A percentile compares a stretch with the other conserved stretches of the same genome.
These are phyloP conservation scores for Coemansia guatemalensis DNA, from an alignment of 192 early-diverging fungal genomes.

Conservation along the genomic window DNA sequence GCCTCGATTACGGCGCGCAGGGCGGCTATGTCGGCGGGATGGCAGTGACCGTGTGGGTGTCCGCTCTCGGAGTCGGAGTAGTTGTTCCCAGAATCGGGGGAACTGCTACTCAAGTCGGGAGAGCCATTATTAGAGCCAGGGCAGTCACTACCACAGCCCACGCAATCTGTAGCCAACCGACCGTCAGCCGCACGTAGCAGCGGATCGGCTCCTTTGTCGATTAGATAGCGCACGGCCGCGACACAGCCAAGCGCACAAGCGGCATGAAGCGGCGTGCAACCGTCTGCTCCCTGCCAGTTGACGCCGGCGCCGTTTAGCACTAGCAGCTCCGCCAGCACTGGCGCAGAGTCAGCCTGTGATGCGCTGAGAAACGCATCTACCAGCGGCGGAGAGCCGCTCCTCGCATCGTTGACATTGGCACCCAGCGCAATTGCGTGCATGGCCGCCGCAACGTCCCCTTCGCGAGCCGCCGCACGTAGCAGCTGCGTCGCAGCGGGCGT, in stretches of 20 bases:
- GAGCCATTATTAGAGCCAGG: no score
- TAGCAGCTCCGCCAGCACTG: slow-evolving; percentile 42
- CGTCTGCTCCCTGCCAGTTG: slow-evolving; percentile 10
- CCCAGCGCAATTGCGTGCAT: slow-evolving; percentile 70
- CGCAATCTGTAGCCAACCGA: slow-evolving; percentile 4
- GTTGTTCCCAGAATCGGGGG: no score
- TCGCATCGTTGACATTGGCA: slow-evolving; percentile 59
- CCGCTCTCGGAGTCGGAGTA: no score
- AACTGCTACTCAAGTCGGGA: no score
- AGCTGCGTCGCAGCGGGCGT: slow-evolving; percentile 19
- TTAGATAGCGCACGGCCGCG: slow-evolving; percentile 17
- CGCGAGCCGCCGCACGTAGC: slow-evolving; percentile 33
- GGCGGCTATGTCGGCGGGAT: neutral
- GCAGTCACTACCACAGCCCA: no score
- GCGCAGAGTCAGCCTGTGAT: neutral
- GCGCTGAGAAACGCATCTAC: slow-evolving; percentile 37
- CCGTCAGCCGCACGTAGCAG: slow-evolving; percentile 14
- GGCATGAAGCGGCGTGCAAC: slow-evolving; percentile 29
- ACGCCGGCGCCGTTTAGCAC: slow-evolving; percentile 43
- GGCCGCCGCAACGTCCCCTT: slow-evolving; percentile 55
- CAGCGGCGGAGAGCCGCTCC: slow-evolving; percentile 12
- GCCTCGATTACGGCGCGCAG: slow-evolving; percentile 10
- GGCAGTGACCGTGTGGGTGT: no score
- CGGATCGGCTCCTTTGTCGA: slow-evolving; percentile 44
- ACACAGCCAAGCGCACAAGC: slow-evolving; percentile 21